Evolutionary conservation across 768 basidiomycete genomes (phyloP).

Genomic region (Naganishia randhawae): DNA sequence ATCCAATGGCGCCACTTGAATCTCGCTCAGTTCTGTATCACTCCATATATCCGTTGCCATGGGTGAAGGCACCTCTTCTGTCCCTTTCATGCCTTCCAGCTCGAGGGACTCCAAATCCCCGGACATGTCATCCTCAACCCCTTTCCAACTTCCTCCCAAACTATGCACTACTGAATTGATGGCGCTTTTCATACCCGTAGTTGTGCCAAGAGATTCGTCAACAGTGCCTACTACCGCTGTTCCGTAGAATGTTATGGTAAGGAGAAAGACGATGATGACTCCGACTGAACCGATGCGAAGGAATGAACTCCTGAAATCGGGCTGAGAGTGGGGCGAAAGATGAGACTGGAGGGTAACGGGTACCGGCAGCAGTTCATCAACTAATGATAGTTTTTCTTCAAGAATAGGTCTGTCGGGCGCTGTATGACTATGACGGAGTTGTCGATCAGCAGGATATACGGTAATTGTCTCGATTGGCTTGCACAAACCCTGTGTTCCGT

Average conservation of each 20-base stretch:
- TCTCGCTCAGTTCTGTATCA: constrained; percentile 15
- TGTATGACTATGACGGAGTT: neutral
- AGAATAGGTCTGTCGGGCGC: neutral
- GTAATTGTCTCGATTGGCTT: neutral
- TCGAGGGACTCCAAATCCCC: neutral
- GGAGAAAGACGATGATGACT: constrained; percentile 36
- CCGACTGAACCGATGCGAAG: constrained; percentile 34
- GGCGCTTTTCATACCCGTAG: constrained; percentile 2
- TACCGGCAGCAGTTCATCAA: constrained; percentile 38
- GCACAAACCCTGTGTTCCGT: neutral
- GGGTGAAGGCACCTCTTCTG: neutral
- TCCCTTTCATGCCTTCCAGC: neutral
- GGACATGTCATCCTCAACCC: neutral
- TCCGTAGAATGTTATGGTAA: constrained; percentile 31
- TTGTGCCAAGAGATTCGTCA: neutral
- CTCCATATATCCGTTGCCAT: neutral
- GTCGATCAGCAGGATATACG: neutral
- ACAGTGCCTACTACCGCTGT: constrained; percentile 1
- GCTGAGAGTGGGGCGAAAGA: neutral
- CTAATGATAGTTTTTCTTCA: constrained; percentile 30
- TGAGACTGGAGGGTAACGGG: constrained; percentile 2
- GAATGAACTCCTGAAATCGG: constrained; percentile 20
- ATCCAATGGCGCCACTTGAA: neutral
- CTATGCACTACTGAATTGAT: constrained; percentile 15
- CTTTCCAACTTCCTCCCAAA: constrained; percentile 2